Conservation (phyloP, 163 green algal species). For the Trebouxiophyceae sp. region DNA sequence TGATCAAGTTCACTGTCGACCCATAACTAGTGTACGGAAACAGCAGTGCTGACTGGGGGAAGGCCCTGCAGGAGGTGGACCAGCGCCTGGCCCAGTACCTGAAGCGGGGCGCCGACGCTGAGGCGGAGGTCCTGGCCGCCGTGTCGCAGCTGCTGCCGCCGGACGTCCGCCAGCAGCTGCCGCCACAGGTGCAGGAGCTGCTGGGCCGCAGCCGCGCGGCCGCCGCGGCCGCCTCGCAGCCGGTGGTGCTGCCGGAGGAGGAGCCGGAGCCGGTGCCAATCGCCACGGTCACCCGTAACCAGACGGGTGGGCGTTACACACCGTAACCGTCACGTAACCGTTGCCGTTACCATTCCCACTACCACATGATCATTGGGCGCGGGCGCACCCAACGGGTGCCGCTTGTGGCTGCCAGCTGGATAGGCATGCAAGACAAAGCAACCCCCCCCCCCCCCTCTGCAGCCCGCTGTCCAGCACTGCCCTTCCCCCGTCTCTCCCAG, state of each 20-base stretch:
- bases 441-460: too few relatives aligned
- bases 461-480: neutral
- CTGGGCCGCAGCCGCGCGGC: neutral
- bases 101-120: constrained; percentile 8
- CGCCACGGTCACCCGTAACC: neutral
- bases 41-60: constrained; percentile 7
- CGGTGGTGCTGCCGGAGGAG: neutral
- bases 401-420: too few relatives aligned
- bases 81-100: constrained; percentile 2
- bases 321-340: too few relatives aligned
- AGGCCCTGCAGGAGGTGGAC: constrained; percentile 13
- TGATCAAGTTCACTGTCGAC: constrained; percentile 13
- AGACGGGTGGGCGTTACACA: neutral
- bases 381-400: too few relatives aligned
- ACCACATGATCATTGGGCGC: too few relatives aligned
- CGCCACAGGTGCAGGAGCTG: constrained; percentile 8
- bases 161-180: neutral
- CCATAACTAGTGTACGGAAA: constrained; percentile 1
- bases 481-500: neutral
- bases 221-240: neutral
- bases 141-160: constrained; percentile 4
- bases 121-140: constrained; percentile 12
- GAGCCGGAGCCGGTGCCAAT: neutral
- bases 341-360: too few relatives aligned
- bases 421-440: too few relatives aligned